A percentile compares a stretch with the other conserved stretches of the same genome.
Evolutionary conservation across 306 rosid species (phyloP).

Genomic region (Glycine soja): DNA sequence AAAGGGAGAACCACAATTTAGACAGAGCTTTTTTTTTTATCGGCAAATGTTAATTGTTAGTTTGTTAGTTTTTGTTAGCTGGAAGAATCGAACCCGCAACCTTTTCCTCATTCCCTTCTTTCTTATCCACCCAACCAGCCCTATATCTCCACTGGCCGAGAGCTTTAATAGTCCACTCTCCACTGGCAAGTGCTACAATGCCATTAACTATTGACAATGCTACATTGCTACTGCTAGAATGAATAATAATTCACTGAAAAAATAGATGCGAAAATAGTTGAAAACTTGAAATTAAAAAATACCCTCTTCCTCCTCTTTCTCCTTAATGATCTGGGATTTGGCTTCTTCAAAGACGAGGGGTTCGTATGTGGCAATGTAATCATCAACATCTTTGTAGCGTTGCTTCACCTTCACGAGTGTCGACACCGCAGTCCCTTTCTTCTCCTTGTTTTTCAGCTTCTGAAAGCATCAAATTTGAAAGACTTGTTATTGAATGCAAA

Average conservation of each 20-base stretch:
- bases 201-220: background rate
- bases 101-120: too few relatives aligned
- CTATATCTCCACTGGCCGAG: background rate
- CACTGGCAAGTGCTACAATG: background rate
- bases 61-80: too few relatives aligned
- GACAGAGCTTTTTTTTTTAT: background rate
- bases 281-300: background rate
- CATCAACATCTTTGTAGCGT: constrained; percentile 72
- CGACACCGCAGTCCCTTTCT: constrained; percentile 35
- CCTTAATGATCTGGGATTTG: constrained; percentile 73
- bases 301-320: constrained; percentile 70
- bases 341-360: constrained; percentile 92
- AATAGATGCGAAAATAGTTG: background rate
- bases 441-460: constrained; percentile 49
- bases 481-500: background rate
- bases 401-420: constrained; percentile 62
- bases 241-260: background rate
- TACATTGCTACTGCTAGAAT: background rate
- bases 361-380: constrained; percentile 81
- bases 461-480: constrained; percentile 30
- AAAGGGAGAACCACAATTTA: background rate
- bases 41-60: too few relatives aligned
- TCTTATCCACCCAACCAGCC: too few relatives aligned
- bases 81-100: too few relatives aligned
- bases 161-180: background rate